These are phyloP conservation scores for Trichoderma aggressivum DNA, from an alignment of 2,329 filamentous ascomycete genomes.

Conservation along the genomic window DNA sequence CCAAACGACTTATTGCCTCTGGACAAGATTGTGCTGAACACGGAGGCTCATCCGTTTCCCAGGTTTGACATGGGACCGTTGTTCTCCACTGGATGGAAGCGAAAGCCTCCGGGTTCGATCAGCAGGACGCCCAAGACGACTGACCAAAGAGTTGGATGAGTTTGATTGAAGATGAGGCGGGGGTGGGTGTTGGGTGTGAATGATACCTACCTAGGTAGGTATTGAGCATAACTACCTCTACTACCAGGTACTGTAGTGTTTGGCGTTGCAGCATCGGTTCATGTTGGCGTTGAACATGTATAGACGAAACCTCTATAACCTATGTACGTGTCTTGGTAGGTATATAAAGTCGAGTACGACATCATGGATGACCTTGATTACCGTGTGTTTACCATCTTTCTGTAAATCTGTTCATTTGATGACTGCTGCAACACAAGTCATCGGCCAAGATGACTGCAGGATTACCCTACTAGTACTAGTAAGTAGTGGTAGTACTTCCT, in stretches of 20 bases:
- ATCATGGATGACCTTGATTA: background rate
- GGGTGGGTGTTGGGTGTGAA: too few relatives aligned
- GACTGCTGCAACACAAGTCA: background rate
- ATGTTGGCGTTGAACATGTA: background rate
- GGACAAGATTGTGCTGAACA: conserved; percentile 88
- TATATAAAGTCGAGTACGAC: background rate
- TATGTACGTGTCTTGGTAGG: background rate
- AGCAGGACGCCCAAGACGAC: conserved; percentile 40
- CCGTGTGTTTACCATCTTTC: background rate
- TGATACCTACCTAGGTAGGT: too few relatives aligned
- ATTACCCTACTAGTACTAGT: too few relatives aligned
- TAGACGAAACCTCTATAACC: background rate
- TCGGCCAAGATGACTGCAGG: background rate
- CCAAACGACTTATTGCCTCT: conserved; percentile 77
- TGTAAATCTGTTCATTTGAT: background rate
- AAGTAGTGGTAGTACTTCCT: background rate
- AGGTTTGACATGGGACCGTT: conserved; percentile 76
- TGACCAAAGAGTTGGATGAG: background rate
- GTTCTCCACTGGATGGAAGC: conserved; percentile 78
- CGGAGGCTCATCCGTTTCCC: conserved; percentile 88
- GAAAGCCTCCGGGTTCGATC: conserved; percentile 57
- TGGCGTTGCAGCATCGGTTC: background rate
- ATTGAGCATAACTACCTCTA: background rate
- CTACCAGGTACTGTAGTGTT: background rate
- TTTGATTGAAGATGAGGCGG: background rate